phyloP scores from a whole-genome alignment of 2,329 filamentous ascomycete genomes.

The Huntiella abstrusa region DNA sequence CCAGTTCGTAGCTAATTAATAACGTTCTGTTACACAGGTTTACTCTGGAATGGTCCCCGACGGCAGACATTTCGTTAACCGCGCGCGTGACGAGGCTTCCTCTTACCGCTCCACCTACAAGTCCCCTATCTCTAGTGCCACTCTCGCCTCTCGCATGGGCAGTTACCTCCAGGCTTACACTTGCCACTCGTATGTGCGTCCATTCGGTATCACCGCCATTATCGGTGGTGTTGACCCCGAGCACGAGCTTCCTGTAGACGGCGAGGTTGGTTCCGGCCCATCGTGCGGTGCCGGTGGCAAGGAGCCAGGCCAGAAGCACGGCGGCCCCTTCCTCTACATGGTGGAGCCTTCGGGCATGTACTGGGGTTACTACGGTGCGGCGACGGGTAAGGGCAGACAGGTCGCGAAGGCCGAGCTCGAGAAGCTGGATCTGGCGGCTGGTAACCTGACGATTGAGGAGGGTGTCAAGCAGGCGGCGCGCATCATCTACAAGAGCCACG shows the following conservation, averaged over 20 bases:
- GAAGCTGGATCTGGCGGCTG: slow-evolving; percentile 76
- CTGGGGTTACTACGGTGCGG: slow-evolving; percentile 98
- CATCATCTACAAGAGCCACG: slow-evolving; percentile 94
- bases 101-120: slow-evolving; percentile 91
- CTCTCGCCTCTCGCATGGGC: slow-evolving; percentile 83
- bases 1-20: slow-evolving; percentile 1
- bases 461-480: slow-evolving; percentile 90
- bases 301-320: slow-evolving; percentile 51
- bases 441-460: slow-evolving; percentile 59
- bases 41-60: slow-evolving; percentile 90
- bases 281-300: slow-evolving; percentile 68
- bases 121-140: slow-evolving; percentile 71
- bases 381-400: slow-evolving; percentile 91
- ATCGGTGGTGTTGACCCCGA: slow-evolving; percentile 87
- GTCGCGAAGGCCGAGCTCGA: slow-evolving; percentile 95
- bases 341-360: slow-evolving; percentile 93
- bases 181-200: slow-evolving; percentile 87
- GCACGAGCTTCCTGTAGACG: slow-evolving; percentile 67
- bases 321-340: slow-evolving; percentile 93
- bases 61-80: slow-evolving; percentile 82
- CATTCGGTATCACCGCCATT: slow-evolving; percentile 92
- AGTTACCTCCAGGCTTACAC: slow-evolving; percentile 95
- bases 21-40: slow-evolving; percentile 37
- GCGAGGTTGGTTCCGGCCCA: slow-evolving; percentile 72
- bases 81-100: slow-evolving; percentile 82